phyloP scores from a whole-genome alignment of 306 rosid genomes.

The Morella rubra region DNA sequence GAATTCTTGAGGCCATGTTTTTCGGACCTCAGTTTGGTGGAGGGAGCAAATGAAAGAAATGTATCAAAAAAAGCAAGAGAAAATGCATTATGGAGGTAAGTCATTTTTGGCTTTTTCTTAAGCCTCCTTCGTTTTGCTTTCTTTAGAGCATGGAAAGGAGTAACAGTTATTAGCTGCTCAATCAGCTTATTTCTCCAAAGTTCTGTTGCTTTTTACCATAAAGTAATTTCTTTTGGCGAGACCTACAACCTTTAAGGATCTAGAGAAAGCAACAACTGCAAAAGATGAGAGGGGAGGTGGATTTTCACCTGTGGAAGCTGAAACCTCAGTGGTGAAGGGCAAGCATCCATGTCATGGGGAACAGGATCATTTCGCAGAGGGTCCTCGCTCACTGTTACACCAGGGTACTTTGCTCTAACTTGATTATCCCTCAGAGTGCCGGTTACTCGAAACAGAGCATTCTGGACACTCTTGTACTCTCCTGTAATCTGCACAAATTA shows the following conservation, averaged over 20 bases:
- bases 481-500: constrained; percentile 57
- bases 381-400: constrained; percentile 21
- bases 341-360: constrained; percentile 23
- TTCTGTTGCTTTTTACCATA: not conserved
- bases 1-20: too few relatives aligned
- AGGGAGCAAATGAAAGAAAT: too few relatives aligned
- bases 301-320: constrained; percentile 41
- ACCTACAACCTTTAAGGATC: constrained; percentile 15
- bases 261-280: constrained; percentile 11
- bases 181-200: not conserved
- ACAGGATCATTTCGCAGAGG: constrained; percentile 29
- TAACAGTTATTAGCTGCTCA: not conserved
- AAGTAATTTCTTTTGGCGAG: not conserved
- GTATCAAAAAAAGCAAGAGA: too few relatives aligned
- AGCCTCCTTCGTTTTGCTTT: too few relatives aligned
- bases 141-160: too few relatives aligned
- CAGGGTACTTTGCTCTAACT: constrained; percentile 28
- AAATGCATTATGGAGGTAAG: too few relatives aligned
- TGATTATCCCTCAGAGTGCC: constrained; percentile 42
- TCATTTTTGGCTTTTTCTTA: too few relatives aligned
- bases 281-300: constrained; percentile 12
- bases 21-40: too few relatives aligned
- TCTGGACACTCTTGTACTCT: constrained; percentile 41
- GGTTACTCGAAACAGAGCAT: constrained; percentile 52
- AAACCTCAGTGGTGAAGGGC: constrained; percentile 30